phyloP scores from a whole-genome alignment of 2,329 filamentous ascomycete genomes.

The Gliomastix tumulicola region DNA sequence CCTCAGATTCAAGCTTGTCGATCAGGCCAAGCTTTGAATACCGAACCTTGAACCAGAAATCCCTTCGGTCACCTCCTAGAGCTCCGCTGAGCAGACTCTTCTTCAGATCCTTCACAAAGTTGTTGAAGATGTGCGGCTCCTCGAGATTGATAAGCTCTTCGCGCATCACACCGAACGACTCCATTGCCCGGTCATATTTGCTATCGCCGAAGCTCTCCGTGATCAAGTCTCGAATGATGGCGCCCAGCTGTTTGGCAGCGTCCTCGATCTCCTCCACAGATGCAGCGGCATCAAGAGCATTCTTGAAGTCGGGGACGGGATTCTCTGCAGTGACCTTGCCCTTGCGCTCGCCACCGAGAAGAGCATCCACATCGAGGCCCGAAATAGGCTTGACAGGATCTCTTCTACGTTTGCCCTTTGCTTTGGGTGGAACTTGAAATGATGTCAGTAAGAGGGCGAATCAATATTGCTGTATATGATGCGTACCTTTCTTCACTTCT shows the following conservation, averaged over 20 bases:
- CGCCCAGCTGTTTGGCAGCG: constrained; percentile 67
- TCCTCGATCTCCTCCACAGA: constrained; percentile 56
- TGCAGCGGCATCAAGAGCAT: constrained; percentile 56
- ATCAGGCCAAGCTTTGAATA: constrained; percentile 66
- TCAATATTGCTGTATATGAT: background rate
- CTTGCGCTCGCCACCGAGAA: constrained; percentile 55
- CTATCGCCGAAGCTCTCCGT: constrained; percentile 67
- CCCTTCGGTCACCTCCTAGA: constrained; percentile 68
- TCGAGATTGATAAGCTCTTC: constrained; percentile 71
- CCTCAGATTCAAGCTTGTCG: constrained; percentile 52
- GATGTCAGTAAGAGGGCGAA: constrained; percentile 5
- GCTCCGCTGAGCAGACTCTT: constrained; percentile 59
- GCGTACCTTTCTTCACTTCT: constrained; percentile 73
- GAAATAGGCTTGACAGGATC: constrained; percentile 78
- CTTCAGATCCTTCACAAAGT: constrained; percentile 66
- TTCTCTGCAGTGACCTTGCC: constrained; percentile 55
- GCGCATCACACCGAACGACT: constrained; percentile 71
- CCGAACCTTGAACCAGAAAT: constrained; percentile 75
- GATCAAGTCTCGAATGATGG: constrained; percentile 63
- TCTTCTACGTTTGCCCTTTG: constrained; percentile 63
- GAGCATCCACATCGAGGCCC: constrained; percentile 76
- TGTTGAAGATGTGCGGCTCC: constrained; percentile 70
- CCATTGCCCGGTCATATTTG: constrained; percentile 67
- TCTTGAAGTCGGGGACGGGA: constrained; percentile 85
- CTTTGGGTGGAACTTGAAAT: constrained; percentile 65